Conservation (phyloP, 139 green algal species). For the Volvox africanus region DNA sequence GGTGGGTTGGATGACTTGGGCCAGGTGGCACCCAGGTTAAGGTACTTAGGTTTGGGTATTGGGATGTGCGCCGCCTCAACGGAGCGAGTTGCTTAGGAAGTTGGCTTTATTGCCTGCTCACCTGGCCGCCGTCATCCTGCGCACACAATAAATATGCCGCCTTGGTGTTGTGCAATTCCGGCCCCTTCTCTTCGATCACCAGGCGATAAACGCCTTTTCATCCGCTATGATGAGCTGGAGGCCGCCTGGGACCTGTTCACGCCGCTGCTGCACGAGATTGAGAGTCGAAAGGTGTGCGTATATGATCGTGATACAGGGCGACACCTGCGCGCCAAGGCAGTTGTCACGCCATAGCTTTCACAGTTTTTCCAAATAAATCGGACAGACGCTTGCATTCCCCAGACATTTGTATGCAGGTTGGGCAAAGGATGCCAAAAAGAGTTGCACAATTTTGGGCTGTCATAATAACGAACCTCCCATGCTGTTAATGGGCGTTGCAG, state of each 20-base stretch:
- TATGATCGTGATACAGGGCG: neutral
- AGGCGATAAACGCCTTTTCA: constrained; percentile 77
- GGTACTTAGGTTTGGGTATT: no score
- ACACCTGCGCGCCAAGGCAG: neutral
- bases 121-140: no score
- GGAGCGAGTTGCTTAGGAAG: no score
- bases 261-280: constrained; percentile 87
- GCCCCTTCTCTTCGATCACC: neutral
- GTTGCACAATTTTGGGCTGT: no score
- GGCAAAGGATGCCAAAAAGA: no score
- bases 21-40: no score
- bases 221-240: constrained; percentile 95
- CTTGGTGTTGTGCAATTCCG: no score
- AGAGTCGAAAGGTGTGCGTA: constrained; percentile 58
- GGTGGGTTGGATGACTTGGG: constrained; percentile 65
- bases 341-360: neutral
- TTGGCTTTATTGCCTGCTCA: no score
- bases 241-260: constrained; percentile 97
- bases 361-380: neutral
- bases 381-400: no score
- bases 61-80: no score
- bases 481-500: constrained; percentile 30
- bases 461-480: neutral
- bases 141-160: no score
- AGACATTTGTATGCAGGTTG: no score